Base-by-base conservation (phyloP, 345 rosid genomes). In the Euphorbia lathyris region DNA sequence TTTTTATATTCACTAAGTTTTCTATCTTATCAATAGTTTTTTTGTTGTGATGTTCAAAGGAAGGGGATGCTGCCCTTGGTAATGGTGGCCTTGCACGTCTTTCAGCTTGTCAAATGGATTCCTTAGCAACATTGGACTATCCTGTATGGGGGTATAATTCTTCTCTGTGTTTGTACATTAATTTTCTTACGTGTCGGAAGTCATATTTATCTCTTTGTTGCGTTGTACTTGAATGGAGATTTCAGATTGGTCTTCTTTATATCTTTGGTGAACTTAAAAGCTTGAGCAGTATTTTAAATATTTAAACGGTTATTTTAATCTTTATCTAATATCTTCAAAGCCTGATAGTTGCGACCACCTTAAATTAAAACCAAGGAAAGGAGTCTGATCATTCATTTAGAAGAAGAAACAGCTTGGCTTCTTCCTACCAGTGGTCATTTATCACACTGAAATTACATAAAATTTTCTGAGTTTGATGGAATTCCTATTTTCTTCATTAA, bases 71-170 rank as follows among this genome's bases (percentile, higher is more conserved):
- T 65, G 81, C 83, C 34, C 83, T 83, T 65, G 84, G 86, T 45
- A 83, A 83, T 76, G 86, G 86, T 71, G 86, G 86, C 56, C 84
- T 83, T 71, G 84, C 84, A 73, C 84, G 84, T 74, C 82, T 83
- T 71, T 80, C 84, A 61, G 84, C 86, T 12, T 83, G 86, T 71
- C 84, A 80, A 76, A 78, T 83, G 82, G 86, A 83, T 72, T 83
- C 86, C 66, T 76, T 83, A 45, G 86, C 86, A 60, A 83, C 84
- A 57, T 60, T 83, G 72, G 84, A 83, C 76, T 83, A 83, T 63
- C 86, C 86, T 65, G 86, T 81, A 11, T 79, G 82, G 80, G 86
- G 86, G 84, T 81, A 81, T 51, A 53, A 25, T 50, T 66, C 62
- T 62, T 30, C 47, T 40, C 38, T 65, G 30, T 50, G 6, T 14